Conservation (phyloP, 495 filamentous ascomycete genomes). For the Xylaria bambusicola region DNA sequence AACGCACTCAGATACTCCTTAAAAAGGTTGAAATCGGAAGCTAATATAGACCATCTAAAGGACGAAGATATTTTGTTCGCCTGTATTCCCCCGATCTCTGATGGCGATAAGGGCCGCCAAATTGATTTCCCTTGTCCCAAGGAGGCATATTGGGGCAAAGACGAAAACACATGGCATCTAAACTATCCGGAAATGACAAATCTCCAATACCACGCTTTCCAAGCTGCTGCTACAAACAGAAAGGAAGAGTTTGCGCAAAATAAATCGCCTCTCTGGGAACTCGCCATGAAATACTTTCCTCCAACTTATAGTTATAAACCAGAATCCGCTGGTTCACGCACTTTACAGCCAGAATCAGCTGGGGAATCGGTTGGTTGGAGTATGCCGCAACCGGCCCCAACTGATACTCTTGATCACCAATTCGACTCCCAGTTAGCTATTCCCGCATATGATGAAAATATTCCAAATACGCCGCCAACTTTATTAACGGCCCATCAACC, state of each 20-base stretch:
- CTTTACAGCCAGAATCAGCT: conserved; percentile 16
- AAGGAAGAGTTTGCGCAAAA: conserved; percentile 49
- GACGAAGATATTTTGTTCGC: conserved; percentile 41
- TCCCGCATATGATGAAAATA: conserved; percentile 19
- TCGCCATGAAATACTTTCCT: conserved; percentile 53
- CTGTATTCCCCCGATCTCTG: conserved; percentile 38
- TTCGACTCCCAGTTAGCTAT: conserved; percentile 24
- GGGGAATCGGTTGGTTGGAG: conserved; percentile 7
- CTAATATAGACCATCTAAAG: conserved; percentile 22
- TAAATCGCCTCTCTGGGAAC: conserved; percentile 45
- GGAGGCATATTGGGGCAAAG: conserved; percentile 52
- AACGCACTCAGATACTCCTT: conserved; percentile 36
- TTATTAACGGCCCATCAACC: conserved; percentile 14
- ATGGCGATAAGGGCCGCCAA: conserved; percentile 42
- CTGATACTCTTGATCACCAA: conserved; percentile 20
- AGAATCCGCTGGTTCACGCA: conserved; percentile 2
- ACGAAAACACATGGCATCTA: conserved; percentile 52
- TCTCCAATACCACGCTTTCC: conserved; percentile 49
- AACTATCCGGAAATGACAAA: conserved; percentile 57
- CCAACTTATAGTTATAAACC: conserved; percentile 24
- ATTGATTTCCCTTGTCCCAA: conserved; percentile 53
- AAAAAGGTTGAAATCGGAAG: conserved; percentile 49
- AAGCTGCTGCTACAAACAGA: conserved; percentile 40
- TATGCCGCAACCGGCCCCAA: conserved; percentile 1
- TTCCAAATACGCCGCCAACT: conserved; percentile 13